Conservation (phyloP, 768 basidiomycete species). For the Leccinum incarnatum region DNA sequence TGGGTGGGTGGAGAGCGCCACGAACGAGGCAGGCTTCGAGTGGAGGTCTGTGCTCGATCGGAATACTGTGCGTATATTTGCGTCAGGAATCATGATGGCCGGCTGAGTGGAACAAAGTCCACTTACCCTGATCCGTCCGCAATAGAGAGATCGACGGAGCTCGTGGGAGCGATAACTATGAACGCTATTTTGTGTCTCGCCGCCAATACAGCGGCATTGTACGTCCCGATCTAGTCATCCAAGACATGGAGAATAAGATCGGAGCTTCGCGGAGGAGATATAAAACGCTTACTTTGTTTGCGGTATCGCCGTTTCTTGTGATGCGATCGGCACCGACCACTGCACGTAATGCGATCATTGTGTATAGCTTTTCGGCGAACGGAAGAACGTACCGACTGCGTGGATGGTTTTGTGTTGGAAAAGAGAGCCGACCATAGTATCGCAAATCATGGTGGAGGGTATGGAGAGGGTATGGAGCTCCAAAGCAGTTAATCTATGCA, state of each 20-base stretch:
- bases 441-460: conserved; percentile 92
- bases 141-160: conserved; percentile 85
- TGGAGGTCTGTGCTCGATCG: conserved; percentile 88
- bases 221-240: conserved; percentile 71
- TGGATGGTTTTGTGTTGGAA: conserved; percentile 86
- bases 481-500: conserved; percentile 74
- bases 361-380: background rate
- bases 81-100: background rate
- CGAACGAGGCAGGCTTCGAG: conserved; percentile 88
- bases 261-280: background rate
- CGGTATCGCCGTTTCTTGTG: conserved; percentile 92
- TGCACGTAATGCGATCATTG: conserved; percentile 22
- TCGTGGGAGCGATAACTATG: conserved; percentile 90
- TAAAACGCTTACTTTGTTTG: conserved; percentile 69
- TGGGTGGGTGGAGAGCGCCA: conserved; percentile 66
- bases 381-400: conserved; percentile 56
- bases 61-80: conserved; percentile 49
- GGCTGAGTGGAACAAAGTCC: background rate
- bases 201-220: conserved; percentile 92
- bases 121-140: conserved; percentile 60
- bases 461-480: conserved; percentile 84
- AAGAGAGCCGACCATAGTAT: conserved; percentile 95
- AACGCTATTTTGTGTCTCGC: conserved; percentile 86
- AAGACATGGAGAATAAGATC: background rate
- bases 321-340: conserved; percentile 89